Percentiles rank a stretch among this genome's conserved stretches.
These are phyloP conservation scores for Mucor indicus DNA, from an alignment of 371 early-diverging fungal genomes.

Conservation along the genomic window DNA sequence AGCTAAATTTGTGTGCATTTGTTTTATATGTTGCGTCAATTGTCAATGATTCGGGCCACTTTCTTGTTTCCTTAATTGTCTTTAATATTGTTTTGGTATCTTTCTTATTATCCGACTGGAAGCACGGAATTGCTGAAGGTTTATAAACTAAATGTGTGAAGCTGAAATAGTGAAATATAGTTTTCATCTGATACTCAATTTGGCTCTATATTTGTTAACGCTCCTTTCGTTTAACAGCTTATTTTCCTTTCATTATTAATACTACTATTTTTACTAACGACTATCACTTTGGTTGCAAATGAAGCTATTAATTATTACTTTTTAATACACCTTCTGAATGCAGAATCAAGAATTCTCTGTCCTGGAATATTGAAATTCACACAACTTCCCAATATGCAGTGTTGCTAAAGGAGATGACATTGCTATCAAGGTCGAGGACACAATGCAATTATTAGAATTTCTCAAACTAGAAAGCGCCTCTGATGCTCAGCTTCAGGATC, in stretches of 20 bases:
- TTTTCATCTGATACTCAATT: constrained; percentile 1
- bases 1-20: not conserved
- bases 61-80: not conserved
- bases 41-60: not conserved
- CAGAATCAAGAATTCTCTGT: constrained; percentile 6
- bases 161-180: constrained; percentile 2
- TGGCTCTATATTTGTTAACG: constrained; percentile 1
- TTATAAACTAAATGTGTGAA: constrained; percentile 2
- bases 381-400: constrained; percentile 3
- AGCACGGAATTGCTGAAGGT: constrained; percentile 3
- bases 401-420: constrained; percentile 2
- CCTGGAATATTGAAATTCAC: constrained; percentile 8
- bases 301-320: constrained; percentile 1
- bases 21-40: constrained; percentile 6
- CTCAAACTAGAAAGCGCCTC: constrained; percentile 2
- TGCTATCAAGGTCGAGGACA: not conserved
- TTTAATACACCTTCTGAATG: constrained; percentile 10
- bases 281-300: constrained; percentile 1
- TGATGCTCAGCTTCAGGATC: not conserved
- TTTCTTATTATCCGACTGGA: constrained; percentile 1
- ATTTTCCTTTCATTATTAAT: constrained; percentile 3
- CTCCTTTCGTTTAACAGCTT: constrained; percentile 3
- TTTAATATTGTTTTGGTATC: not conserved
- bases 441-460: constrained; percentile 1
- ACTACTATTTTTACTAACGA: constrained; percentile 1